These are phyloP conservation scores for Backusella luteola DNA, from an alignment of 192 early-diverging fungal genomes.

Conservation along the genomic window DNA sequence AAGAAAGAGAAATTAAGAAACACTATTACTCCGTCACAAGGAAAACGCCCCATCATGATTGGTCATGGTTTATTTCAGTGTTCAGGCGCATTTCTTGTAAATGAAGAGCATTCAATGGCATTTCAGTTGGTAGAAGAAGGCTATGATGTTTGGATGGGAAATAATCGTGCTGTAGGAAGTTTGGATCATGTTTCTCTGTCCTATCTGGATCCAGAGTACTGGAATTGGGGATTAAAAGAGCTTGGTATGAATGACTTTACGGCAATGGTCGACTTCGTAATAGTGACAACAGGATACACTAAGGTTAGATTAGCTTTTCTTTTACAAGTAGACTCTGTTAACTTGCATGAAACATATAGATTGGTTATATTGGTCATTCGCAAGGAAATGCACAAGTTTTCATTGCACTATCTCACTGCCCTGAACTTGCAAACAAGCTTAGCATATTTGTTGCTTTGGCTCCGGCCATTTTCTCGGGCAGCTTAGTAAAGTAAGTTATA, in stretches of 20 bases:
- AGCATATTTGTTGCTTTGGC: conserved; percentile 90
- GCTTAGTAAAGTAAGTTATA: not conserved
- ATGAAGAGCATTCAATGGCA: conserved; percentile 72
- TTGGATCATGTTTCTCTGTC: conserved; percentile 14
- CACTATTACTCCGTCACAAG: not conserved
- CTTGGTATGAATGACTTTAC: conserved; percentile 85
- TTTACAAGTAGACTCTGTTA: not conserved
- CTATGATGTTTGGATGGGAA: conserved; percentile 97
- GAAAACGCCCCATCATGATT: conserved; percentile 82
- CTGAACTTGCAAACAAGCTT: conserved; percentile 73
- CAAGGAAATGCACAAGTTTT: conserved; percentile 92
- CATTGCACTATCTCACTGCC: conserved; percentile 79
- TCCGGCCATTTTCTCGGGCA: conserved; percentile 54
- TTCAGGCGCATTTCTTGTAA: conserved; percentile 85
- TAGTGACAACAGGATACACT: not conserved
- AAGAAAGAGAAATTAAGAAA: not conserved
- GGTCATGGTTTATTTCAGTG: conserved; percentile 95
- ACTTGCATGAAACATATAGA: conserved; percentile 31
- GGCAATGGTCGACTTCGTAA: conserved; percentile 61
- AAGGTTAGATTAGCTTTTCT: conserved; percentile 31
- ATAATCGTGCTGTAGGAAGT: conserved; percentile 68
- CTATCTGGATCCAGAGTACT: conserved; percentile 37
- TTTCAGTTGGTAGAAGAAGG: conserved; percentile 85
- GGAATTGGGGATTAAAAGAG: conserved; percentile 95
- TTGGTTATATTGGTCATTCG: conserved; percentile 89